Evolutionary conservation across 2,329 filamentous ascomycete species (phyloP), one percentile per base, ranked within the genome.

Genomic region (Penicillium sp.): DNA sequence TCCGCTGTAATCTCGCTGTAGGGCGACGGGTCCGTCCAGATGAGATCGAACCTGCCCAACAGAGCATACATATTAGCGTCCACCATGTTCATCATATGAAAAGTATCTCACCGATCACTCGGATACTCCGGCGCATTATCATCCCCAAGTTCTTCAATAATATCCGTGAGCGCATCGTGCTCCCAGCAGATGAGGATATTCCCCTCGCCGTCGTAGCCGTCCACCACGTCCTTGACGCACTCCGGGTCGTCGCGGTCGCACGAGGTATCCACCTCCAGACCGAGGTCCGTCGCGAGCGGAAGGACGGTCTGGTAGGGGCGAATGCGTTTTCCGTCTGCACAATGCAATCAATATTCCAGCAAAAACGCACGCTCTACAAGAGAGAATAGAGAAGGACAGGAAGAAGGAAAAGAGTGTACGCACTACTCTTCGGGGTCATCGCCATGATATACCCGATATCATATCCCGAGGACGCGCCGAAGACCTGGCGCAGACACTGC

Each of bases 121-220:
- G 84, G 84, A 68, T 88, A 88, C 5, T 73, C 70, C 1, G 82
- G 81, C 0, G 82, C 79, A 66, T 84, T 67, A 7, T 79, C 69
- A 58, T 81, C 83, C 0, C 86, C 87, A 19, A 89, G 70, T 17
- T 76, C 74, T 64, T 83, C 67, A 2, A 79, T 82, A 66, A 89
- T 84, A 63, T 85, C 78, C 38, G 78, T 81, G 52, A 88, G 71
- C 19, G 76, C 75, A 56, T 81, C 76, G 70, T 89, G 86, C 67
- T 88, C 83, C 86, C 86, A 88, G 76, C 85, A 87, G 61, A 89
- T 84, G 49, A 89, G 72, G 51, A 89, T 84, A 65, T 89, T 89
- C 1, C 84, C 85, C 0, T 71, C 61, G 0, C 84, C 83, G 0
- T 68, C 60, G 63, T 86, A 87, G 6, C 66, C 65, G 1, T 83